Base-by-base conservation (phyloP, 78 protist species). In the Goniomonas avonlea region DNA sequence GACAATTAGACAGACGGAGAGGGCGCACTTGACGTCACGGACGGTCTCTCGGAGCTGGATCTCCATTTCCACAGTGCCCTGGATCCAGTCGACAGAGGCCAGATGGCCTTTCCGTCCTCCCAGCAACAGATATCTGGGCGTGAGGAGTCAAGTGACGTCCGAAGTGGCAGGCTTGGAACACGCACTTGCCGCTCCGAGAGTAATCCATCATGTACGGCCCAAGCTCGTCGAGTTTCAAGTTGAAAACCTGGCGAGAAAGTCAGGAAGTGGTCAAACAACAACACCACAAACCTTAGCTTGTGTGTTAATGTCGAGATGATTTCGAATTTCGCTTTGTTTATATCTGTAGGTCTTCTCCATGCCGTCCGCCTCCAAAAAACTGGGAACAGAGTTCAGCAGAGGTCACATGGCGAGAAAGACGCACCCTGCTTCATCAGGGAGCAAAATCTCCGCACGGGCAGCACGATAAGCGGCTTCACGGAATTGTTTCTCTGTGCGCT, bases 41-140 rank as follows among this genome's bases (percentile, higher is more conserved):
- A 89, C 73, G 13, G 88, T 70, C 68, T 95, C 91, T 25, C 31
- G 20, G 2, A 94, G 55, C 25, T 92, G 85, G 15, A 89, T 17
- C 70, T 96, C 99, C 34, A 53, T 60, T 37, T 70, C 13, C 39
- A 92, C 80, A 31, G 40, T 38, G 59, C 79, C 75, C 17, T 71
- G 11, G 43, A 34, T 21, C 98, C 98, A 95, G 38, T 93, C 89
- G 7, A 85, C 21, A 5, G 83, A 37, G 11, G 96, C 87, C 18
- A 94, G 27, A 76, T 96, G 97, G 32, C 99, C 99, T 34, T 71
- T 73, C 21, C 43, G 63, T 1, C 99, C 98, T 13, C 93, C 97
- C 0, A 95, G 70, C 15, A 84, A 69, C n/a, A 95, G 45, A 61
- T 76, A 29, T 4, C 82, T 23, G 53, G 4, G 17, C 47, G 4